These are phyloP conservation scores for Geotrichum australiense DNA, from an alignment of 1,139 yeast genomes.

Conservation along the genomic window DNA sequence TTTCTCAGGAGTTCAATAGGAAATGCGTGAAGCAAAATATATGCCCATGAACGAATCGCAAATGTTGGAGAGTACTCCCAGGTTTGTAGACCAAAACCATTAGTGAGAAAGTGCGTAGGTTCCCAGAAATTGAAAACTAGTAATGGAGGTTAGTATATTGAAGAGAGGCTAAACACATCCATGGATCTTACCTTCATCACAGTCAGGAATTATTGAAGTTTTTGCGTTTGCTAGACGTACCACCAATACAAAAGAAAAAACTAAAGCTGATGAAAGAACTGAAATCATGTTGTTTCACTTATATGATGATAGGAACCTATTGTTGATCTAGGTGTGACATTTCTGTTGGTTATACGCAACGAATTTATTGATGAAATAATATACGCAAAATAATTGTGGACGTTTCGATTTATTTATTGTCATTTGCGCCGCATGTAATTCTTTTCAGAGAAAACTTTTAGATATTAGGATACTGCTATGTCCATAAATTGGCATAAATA, in stretches of 20 bases:
- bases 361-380: too few relatives aligned
- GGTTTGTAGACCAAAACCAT: constrained; percentile 87
- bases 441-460: too few relatives aligned
- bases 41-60: constrained; percentile 83
- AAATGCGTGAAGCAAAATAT: constrained; percentile 37
- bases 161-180: neutral
- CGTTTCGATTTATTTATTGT: too few relatives aligned
- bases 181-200: constrained; percentile 50
- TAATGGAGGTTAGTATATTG: constrained; percentile 1
- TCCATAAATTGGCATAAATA: too few relatives aligned
- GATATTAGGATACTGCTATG: too few relatives aligned
- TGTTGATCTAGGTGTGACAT: too few relatives aligned
- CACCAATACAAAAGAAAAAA: constrained; percentile 19
- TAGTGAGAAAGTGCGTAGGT: constrained; percentile 68
- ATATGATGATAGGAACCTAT: too few relatives aligned
- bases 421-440: too few relatives aligned
- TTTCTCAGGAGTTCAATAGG: constrained; percentile 20
- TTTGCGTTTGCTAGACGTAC: constrained; percentile 44
- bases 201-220: constrained; percentile 68
- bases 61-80: constrained; percentile 95
- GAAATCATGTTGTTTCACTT: too few relatives aligned
- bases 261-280: neutral
- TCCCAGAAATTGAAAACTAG: constrained; percentile 79
- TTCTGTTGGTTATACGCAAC: too few relatives aligned
- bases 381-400: too few relatives aligned